Evolutionary conservation across 805 yeast species (phyloP).

Genomic region (Komagataella phaffii): DNA sequence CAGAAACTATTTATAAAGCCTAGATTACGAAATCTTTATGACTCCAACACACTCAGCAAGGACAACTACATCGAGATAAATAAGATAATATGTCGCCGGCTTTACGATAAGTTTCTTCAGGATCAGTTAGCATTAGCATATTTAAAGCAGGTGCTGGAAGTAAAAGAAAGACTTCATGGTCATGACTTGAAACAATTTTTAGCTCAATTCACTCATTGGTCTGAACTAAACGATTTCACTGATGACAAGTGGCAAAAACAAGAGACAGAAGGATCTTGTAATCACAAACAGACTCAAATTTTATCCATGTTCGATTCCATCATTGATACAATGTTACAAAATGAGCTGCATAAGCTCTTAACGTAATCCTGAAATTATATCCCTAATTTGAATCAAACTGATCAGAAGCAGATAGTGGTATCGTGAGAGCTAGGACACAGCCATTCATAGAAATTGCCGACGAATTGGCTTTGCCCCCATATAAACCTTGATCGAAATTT

Average conservation of each 20-base stretch:
- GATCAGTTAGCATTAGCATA: constrained; percentile 9
- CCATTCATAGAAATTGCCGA: background rate
- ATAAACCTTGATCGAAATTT: background rate
- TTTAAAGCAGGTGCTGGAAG: constrained; percentile 15
- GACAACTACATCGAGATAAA: constrained; percentile 42
- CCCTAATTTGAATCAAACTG: background rate
- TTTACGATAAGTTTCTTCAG: constrained; percentile 25
- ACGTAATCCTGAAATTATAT: background rate
- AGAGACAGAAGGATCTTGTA: background rate
- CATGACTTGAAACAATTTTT: constrained; percentile 9
- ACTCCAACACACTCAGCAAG: constrained; percentile 16
- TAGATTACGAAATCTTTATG: constrained; percentile 34
- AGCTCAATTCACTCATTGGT: background rate
- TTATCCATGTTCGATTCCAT: background rate
- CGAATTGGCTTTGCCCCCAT: background rate
- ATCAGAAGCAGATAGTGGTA: background rate
- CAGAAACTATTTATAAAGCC: constrained; percentile 44
- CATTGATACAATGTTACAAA: background rate
- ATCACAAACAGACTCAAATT: background rate
- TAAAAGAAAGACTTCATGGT: constrained; percentile 15
- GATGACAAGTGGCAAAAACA: background rate
- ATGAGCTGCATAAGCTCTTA: background rate
- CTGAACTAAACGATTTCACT: background rate
- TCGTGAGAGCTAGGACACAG: background rate
- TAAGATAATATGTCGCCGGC: constrained; percentile 42